Evolutionary conservation across 768 basidiomycete genomes (phyloP), one percentile per base, ranked within the genome.

Genomic region (Chalciporus chontae): DNA sequence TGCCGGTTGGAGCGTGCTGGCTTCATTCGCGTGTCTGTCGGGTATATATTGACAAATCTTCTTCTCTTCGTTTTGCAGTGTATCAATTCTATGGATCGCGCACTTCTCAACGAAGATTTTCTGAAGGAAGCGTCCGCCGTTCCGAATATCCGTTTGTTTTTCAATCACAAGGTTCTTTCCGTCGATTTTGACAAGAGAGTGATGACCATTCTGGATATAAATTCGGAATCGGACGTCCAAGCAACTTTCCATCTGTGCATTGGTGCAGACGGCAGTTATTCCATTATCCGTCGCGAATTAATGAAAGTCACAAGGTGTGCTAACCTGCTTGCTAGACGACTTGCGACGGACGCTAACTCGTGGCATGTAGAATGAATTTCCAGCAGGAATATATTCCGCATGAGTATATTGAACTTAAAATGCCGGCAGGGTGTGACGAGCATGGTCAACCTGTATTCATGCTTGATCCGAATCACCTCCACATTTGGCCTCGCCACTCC

Each of bases 401-500:
- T 64, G 93, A 94, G 67, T 99, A 98, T 71, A 77, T 98, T 63
- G 95, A 99, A 75, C 79, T 98, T 52, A 90, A 87, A 74, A 92
- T 99, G 82, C 92, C 93, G 63, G 80, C 94, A 67, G 84, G 84
- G 50, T 69, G 71, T 65, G 78, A 78, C 68, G 63, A 65, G 60
- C 71, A 75, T 67, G 89, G 80, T 66, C 76, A 77, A 53, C 73
- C 84, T 55, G 74, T 73, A 23, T 98, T 88, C 75, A 75, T 84
- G 51, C 85, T 99, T 69, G 92, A 94, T 77, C 89, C 90, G 61
- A 87, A 89, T 69, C 90, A 98, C 70, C 84, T 99, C 59, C 95
- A 99, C 73, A 97, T 99, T 62, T 99, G 95, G 95, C 96, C 95
- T 57, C 87, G 95, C 65, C 90, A 94, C 70, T 91, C 93, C 41